These are phyloP conservation scores for Zymoseptoria ardabiliae DNA, from an alignment of 2,329 filamentous ascomycete species.

Conservation along the genomic window DNA sequence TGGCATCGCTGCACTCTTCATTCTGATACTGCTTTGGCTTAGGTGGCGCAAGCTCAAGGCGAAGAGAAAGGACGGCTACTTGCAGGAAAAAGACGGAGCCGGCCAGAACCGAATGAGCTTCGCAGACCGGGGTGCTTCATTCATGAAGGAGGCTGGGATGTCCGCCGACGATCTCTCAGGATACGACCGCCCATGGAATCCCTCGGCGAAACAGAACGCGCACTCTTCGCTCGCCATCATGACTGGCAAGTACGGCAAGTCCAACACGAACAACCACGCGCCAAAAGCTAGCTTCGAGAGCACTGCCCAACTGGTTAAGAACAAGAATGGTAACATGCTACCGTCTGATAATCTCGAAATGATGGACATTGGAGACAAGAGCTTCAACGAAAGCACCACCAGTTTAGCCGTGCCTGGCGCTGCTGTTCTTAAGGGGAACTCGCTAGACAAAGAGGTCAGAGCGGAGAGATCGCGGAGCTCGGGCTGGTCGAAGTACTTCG, in stretches of 20 bases:
- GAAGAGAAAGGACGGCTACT: conserved; percentile 39
- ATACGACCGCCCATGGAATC: conserved; percentile 11
- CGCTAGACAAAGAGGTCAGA: conserved; percentile 26
- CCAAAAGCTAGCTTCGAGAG: conserved; percentile 51
- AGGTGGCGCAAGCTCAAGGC: conserved; percentile 54
- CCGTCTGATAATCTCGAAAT: conserved; percentile 37
- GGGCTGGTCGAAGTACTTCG: conserved; percentile 41
- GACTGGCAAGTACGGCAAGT: conserved; percentile 47
- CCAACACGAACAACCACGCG: conserved; percentile 35
- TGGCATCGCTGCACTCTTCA: conserved; percentile 63
- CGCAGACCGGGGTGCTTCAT: conserved; percentile 44
- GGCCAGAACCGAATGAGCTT: conserved; percentile 38
- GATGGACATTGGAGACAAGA: conserved; percentile 36
- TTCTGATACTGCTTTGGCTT: conserved; percentile 63
- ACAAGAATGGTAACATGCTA: conserved; percentile 41
- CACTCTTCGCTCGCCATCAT: conserved; percentile 42
- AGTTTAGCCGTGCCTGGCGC: conserved; percentile 15
- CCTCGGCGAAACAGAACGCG: conserved; percentile 5
- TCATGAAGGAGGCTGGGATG: conserved; percentile 46
- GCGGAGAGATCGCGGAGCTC: conserved; percentile 48
- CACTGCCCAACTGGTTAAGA: conserved; percentile 54
- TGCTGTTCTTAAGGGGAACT: conserved; percentile 7
- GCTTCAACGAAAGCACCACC: conserved; percentile 17
- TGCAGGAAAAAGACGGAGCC: conserved; percentile 35
- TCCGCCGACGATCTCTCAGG: conserved; percentile 27